Conservation (phyloP, 1,284 basidiomycete species). For the Boletus subluridellus region DNA sequence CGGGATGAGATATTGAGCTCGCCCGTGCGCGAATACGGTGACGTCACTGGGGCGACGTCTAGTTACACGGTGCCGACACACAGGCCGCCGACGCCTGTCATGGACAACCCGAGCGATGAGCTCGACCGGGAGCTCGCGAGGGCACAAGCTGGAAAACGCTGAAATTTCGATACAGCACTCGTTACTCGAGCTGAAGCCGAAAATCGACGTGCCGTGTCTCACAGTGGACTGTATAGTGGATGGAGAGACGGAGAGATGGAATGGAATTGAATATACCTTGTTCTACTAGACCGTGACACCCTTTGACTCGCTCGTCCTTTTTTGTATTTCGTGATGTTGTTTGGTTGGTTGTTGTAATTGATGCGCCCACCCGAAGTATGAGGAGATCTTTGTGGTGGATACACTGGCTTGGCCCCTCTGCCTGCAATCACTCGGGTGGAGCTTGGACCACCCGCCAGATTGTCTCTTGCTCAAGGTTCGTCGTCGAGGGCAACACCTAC, state of each 20-base stretch:
- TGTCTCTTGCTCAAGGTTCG: too few relatives aligned
- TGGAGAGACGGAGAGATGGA: background rate
- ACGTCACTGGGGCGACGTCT: constrained; percentile 65
- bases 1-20: constrained; percentile 78
- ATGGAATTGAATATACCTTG: constrained; percentile 10
- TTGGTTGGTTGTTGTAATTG: background rate
- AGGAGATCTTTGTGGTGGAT: too few relatives aligned
- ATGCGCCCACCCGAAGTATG: background rate
- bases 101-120: constrained; percentile 84
- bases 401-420: too few relatives aligned
- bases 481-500: too few relatives aligned
- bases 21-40: constrained; percentile 66
- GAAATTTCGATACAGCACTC: background rate
- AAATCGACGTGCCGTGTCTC: background rate
- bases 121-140: constrained; percentile 81
- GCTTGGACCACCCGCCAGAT: too few relatives aligned
- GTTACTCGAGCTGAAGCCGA: background rate
- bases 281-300: background rate
- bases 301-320: background rate
- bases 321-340: background rate
- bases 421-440: too few relatives aligned
- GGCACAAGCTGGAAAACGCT: constrained; percentile 44
- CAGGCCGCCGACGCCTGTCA: constrained; percentile 56
- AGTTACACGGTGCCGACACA: constrained; percentile 50
- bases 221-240: background rate